Percentiles rank a stretch among this genome's conserved stretches.
Conservation (phyloP, 2,329 filamentous ascomycete genomes). For the Sporothrix protearum region DNA sequence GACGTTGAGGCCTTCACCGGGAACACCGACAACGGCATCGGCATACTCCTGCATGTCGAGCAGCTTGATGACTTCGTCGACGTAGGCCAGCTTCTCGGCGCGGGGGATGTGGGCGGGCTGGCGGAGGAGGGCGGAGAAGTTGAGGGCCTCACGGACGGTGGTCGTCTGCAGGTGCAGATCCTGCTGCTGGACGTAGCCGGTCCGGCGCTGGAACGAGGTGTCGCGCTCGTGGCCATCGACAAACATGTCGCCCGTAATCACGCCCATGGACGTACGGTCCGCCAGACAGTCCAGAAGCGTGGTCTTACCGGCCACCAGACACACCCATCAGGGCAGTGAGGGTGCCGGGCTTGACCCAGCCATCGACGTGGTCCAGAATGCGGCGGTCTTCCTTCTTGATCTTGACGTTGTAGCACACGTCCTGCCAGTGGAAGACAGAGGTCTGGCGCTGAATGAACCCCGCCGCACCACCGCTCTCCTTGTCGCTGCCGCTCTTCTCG, state of each 20-base stretch:
- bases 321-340: constrained; percentile 89
- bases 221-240: constrained; percentile 66
- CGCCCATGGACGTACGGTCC: constrained; percentile 81
- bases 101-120: constrained; percentile 71
- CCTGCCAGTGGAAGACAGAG: constrained; percentile 82
- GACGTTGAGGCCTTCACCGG: constrained; percentile 76
- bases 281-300: constrained; percentile 84
- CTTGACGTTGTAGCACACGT: constrained; percentile 73
- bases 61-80: constrained; percentile 86
- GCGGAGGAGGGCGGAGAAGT: constrained; percentile 80
- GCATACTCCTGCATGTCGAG: constrained; percentile 88
- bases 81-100: constrained; percentile 80
- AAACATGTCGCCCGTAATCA: constrained; percentile 79
- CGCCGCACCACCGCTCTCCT: constrained; percentile 41
- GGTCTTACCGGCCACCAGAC: constrained; percentile 87
- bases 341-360: constrained; percentile 91
- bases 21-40: constrained; percentile 85
- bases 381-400: constrained; percentile 74
- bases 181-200: constrained; percentile 88
- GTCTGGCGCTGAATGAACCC: constrained; percentile 56
- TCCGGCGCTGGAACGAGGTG: constrained; percentile 83
- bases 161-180: constrained; percentile 84
- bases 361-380: constrained; percentile 84
- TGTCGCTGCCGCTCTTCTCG: constrained; percentile 15
- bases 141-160: constrained; percentile 83